Base-by-base conservation (phyloP, 2,329 filamentous ascomycete genomes). In the Neocatenulostroma microsporum region DNA sequence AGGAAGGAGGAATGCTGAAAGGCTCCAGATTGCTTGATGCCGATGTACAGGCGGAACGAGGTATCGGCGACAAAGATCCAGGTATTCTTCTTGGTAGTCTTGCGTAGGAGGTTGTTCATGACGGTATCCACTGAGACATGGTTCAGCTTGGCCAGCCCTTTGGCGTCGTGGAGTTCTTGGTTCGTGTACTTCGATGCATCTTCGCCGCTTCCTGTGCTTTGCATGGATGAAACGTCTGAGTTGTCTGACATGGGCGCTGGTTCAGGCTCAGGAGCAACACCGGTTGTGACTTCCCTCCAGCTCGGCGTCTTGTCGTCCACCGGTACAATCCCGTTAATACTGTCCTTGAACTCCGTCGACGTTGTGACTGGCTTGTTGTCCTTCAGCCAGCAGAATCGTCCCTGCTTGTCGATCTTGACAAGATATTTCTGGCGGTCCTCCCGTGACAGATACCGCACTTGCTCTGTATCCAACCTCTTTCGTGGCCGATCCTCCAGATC, bases 31-130 rank as follows among this genome's bases (percentile, higher is more conserved):
- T 84, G 78, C 55, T 95, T 94, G 66, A 94, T 91, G 32, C 87
- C 87, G 21, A 94, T 78, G 57, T 94, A 94, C 0, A 94, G 68
- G 1, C 84, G 77, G 58, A 88, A 91, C 1, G 76, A 81, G 1
- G 84, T 89, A 61, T 94, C 87, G 17, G 83, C 82, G 6, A 88
- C 87, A 52, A 94, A 95, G 46, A 94, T 93, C 88, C 88, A 94
- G 4, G 84, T 91, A 53, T 89, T 88, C 45, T 86, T 86, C 59
- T 80, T 83, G 25, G 87, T 82, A 0, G 82, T 80, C 46, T 84
- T 82, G 42, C 84, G 76, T 12, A 91, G 69, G 5, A 94, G 68
- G 45, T 83, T 82, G 58, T 91, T 85, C 57, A 89, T 74, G 3
- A 94, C 71, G 1, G 81, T 80, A 1, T 80, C 76, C 1, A 82